Percentiles rank a stretch among this genome's conserved stretches.
These are phyloP conservation scores for Zygosaccharomyces pseudorouxii DNA, from an alignment of 805 yeast genomes.

Conservation along the genomic window DNA sequence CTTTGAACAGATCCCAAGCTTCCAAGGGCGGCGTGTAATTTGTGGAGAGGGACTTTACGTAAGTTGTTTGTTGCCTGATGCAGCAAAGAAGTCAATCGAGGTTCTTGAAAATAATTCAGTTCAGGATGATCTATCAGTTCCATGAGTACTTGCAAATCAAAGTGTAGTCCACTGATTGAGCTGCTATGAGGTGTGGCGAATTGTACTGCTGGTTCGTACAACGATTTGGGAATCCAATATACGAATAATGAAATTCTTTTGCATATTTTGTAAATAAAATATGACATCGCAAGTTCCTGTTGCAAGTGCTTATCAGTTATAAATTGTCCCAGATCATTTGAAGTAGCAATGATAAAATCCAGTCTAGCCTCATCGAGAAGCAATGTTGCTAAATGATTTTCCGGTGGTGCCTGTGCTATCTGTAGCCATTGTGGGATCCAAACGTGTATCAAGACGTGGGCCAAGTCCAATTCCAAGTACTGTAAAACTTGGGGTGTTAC, in stretches of 20 bases:
- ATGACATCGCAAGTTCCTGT: slow-evolving; percentile 6
- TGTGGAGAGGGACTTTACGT: slow-evolving; percentile 9
- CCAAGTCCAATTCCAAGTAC: slow-evolving; percentile 14
- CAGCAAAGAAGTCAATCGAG: slow-evolving; percentile 20
- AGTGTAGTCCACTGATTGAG: slow-evolving; percentile 6
- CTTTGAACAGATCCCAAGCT: slow-evolving; percentile 26
- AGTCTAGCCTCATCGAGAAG: slow-evolving; percentile 15
- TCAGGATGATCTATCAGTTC: slow-evolving; percentile 35
- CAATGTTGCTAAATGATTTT: background rate
- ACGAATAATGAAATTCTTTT: slow-evolving; percentile 14
- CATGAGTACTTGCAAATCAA: slow-evolving; percentile 28
- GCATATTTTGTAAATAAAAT: slow-evolving; percentile 16
- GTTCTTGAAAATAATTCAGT: slow-evolving; percentile 24
- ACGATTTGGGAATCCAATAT: slow-evolving; percentile 11
- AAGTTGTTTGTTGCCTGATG: slow-evolving; percentile 19
- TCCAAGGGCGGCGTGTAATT: slow-evolving; percentile 21
- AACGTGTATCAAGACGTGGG: slow-evolving; percentile 8
- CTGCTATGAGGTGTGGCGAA: slow-evolving; percentile 1
- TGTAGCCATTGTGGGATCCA: slow-evolving; percentile 28
- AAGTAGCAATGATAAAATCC: slow-evolving; percentile 24
- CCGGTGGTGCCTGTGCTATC: background rate
- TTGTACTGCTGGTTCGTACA: slow-evolving; percentile 8
- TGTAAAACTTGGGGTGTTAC: slow-evolving; percentile 9
- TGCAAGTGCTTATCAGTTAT: slow-evolving; percentile 1
- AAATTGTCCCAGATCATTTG: background rate